A percentile compares a stretch with the other conserved stretches of the same genome.
Conservation (phyloP, 2,329 filamentous ascomycete genomes). For the Phialemonium atrogriseum region DNA sequence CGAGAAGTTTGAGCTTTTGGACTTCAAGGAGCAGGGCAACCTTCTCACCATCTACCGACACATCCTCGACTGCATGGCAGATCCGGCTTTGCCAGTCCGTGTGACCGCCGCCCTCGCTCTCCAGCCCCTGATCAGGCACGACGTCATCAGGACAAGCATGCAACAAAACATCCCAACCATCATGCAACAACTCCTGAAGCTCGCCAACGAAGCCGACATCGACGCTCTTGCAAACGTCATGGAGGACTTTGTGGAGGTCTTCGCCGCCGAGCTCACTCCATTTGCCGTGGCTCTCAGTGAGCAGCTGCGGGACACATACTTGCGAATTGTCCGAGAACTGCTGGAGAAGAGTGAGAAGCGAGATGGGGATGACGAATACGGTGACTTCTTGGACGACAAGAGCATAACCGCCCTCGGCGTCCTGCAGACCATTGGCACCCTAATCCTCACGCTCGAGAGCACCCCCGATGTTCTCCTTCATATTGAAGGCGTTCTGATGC, state of each 20-base stretch:
- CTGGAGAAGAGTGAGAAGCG: conserved; percentile 78
- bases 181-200: conserved; percentile 95
- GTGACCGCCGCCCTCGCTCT: conserved; percentile 91
- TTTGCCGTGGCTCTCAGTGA: conserved; percentile 95
- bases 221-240: conserved; percentile 97
- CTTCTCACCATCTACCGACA: conserved; percentile 93
- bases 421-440: conserved; percentile 91
- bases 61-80: conserved; percentile 94
- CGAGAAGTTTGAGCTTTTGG: conserved; percentile 94
- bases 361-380: conserved; percentile 69
- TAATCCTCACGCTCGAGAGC: conserved; percentile 94
- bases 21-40: conserved; percentile 96
- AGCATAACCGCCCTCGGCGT: conserved; percentile 96
- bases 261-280: conserved; percentile 91
- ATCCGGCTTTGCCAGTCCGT: conserved; percentile 83
- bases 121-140: conserved; percentile 91
- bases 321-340: conserved; percentile 86
- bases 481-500: conserved; percentile 93
- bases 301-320: conserved; percentile 90
- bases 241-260: conserved; percentile 99
- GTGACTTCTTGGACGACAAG: conserved; percentile 95
- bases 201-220: conserved; percentile 96
- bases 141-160: conserved; percentile 90
- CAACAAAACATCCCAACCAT: conserved; percentile 97
- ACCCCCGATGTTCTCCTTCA: conserved; percentile 92